Percentiles rank a stretch among this genome's conserved stretches.
Conservation (phyloP, 345 rosid species). For the Syzygium aqueum region DNA sequence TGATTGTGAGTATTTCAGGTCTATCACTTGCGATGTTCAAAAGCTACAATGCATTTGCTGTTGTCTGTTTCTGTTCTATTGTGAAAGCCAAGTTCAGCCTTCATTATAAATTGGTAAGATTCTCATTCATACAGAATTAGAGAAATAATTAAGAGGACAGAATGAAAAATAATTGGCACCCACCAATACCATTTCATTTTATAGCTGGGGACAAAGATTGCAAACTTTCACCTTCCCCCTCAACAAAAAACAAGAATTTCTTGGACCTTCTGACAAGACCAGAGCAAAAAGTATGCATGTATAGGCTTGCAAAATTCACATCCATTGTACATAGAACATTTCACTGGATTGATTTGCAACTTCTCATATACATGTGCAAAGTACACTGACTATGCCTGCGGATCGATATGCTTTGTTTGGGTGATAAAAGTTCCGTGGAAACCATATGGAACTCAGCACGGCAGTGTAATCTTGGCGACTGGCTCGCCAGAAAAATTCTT, state of each 20-base stretch:
- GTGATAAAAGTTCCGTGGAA: constrained; percentile 27
- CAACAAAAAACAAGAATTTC: background rate
- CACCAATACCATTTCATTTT: background rate
- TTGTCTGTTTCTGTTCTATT: background rate
- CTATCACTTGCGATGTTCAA: background rate
- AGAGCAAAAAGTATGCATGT: background rate
- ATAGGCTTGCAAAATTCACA: background rate
- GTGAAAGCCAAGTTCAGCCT: background rate
- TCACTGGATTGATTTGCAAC: background rate
- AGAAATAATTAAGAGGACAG: background rate
- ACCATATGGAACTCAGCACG: constrained; percentile 35
- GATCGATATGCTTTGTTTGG: background rate
- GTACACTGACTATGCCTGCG: background rate
- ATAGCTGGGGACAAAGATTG: background rate
- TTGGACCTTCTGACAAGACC: background rate
- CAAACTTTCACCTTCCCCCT: background rate
- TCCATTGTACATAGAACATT: background rate
- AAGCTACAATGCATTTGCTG: background rate
- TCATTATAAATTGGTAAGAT: background rate
- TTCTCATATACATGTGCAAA: background rate
- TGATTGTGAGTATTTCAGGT: background rate
- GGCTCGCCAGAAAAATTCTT: constrained; percentile 18
- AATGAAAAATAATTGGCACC: background rate
- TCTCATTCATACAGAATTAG: background rate
- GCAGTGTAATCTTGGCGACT: constrained; percentile 18